Evolutionary conservation across 2,329 filamentous ascomycete species (phyloP).

Genomic region (Beauveria australis): DNA sequence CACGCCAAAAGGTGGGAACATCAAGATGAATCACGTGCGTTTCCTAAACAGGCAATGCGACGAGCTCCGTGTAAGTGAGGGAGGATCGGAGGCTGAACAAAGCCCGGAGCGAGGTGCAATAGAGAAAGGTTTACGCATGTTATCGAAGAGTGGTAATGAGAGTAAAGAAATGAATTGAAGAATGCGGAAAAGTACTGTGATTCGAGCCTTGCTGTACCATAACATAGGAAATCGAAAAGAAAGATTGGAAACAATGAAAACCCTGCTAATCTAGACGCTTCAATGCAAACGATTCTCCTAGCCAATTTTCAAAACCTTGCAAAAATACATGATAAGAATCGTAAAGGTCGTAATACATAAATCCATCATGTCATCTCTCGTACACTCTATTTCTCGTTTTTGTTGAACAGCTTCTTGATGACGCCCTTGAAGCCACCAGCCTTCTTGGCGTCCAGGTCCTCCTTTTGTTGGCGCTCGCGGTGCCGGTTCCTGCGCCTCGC

Average conservation of each 20-base stretch:
- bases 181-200: neutral
- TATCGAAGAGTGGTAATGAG: neutral
- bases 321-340: constrained; percentile 17
- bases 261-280: constrained; percentile 10
- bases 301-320: neutral
- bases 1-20: neutral
- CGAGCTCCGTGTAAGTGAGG: neutral
- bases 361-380: constrained; percentile 9
- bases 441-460: constrained; percentile 22
- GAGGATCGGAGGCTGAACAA: neutral
- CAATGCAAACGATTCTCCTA: neutral
- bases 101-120: too few relatives aligned
- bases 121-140: neutral
- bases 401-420: constrained; percentile 24
- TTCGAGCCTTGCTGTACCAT: neutral
- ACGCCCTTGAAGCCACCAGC: constrained; percentile 22
- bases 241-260: neutral
- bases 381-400: constrained; percentile 14
- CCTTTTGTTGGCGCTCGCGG: constrained; percentile 23
- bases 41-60: constrained; percentile 2
- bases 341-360: constrained; percentile 12
- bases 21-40: neutral
- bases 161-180: neutral
- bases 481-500: constrained; percentile 26
- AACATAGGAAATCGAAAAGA: neutral